Base-by-base conservation (phyloP, 805 yeast genomes). In the Blastobotrys muscicola region DNA sequence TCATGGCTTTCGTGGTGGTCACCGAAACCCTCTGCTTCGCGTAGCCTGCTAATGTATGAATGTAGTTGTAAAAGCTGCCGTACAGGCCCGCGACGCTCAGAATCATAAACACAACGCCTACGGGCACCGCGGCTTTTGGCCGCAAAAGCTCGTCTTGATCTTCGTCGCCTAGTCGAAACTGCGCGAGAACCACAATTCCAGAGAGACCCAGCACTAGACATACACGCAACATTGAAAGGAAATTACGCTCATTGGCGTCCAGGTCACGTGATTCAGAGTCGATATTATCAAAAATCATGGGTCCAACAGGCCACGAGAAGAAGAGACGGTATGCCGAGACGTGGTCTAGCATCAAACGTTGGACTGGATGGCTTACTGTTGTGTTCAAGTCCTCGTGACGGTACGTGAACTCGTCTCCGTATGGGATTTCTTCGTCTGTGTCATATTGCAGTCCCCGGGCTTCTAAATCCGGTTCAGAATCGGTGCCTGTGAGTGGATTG, bases 261-360 rank as follows among this genome's bases (percentile, higher is more conserved):
- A 57, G 42, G 45, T 60, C 65, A 29, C 65, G 50, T 7, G 64
- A 62, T 45, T 60, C 60, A 5, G 62, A 47, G 8, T 54, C 51
- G 10, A 41, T 32, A 45, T 60, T 60, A 12, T 52, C 56, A 39
- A 58, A 50, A 8, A 38, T n/a, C 9, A 59, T 39, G 10, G 44
- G 50, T 10, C 50, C 23, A 13, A 43, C 31, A 8, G 60, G 56
- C 38, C 46, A 32, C 7, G 47, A 16, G 45, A 56, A 55, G 46
- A 52, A 57, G 13, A 41, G 33, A 12, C 32, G 32, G 8, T 10
- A 15, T 10, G 38, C 33, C 12, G 38, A 33, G 15, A 41, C 33
- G 2, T 23, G 34, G 15, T 26, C n/a, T 2, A 41, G 38, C 12
- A 33, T 29, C 29, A 41, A 23, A 20, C 20, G 7, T 26, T 41